Base-by-base conservation (phyloP, 2,329 filamentous ascomycete genomes). In the Apiospora phragmitis region DNA sequence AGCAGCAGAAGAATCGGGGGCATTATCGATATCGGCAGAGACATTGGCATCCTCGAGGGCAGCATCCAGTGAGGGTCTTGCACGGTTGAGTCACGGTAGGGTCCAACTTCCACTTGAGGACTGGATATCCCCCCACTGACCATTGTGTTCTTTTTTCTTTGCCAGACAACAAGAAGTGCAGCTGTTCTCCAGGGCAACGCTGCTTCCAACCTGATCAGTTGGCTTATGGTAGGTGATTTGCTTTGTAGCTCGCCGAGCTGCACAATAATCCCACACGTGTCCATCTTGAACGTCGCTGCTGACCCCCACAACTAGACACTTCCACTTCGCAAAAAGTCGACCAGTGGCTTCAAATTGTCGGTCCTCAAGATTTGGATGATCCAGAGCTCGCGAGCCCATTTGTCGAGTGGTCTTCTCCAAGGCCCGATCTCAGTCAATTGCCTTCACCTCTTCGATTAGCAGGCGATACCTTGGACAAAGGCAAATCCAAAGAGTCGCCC, bases 381-480 rank as follows among this genome's bases (percentile, higher is more conserved):
- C 68, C 68, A 32, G 68, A 69, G 68, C 68, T 69, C 29, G 68
- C n/a, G 5, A 45, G 68, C 35, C 68, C 68, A 29, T 62, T 62
- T 26, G 43, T 35, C 24, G 68, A 55, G 18, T 45, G 38, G 38
- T 42, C 8, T 32, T 14, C 51, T 3, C 51, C 51, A n/a, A 69
- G 24, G 14, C 29, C 38, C 26, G n/a, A 51, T 6, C 43, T 29
- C 67, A 49, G 6, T 16, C 67, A 51, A 38, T 51, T 9, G 32
- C 43, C 26, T 35, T 38, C 32, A 41, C 42, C 38, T n/a, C n/a
- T 45, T 43, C 65, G 12, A 9, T 18, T n/a, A 29, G 26, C 43
- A 68, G 11, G 29, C 1, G 67, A 38, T 4, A 42, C 21, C 2
- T 26, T 42, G 11, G 35, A 26, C 29, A 68, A 49, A 32, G 24